Evolutionary conservation across 2,329 filamentous ascomycete species (phyloP), one percentile per base, ranked within the genome.

Genomic region (Phoma sp.): DNA sequence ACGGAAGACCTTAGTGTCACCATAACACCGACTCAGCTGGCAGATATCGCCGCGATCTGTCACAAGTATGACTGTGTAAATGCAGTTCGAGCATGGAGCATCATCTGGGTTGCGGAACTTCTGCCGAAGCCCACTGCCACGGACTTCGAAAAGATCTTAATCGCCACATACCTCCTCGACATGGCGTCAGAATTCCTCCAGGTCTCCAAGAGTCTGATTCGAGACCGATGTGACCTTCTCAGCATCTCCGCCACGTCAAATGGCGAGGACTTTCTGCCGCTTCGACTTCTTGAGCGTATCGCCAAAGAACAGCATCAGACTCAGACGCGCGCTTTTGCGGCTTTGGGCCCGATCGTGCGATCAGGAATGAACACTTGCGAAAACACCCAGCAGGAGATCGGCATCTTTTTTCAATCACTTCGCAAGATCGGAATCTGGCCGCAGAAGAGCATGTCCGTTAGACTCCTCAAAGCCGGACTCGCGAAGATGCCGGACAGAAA

Each of bases 41-140:
- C 21, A 8, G 27, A 29, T 4, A 44, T 35, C 9, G 67, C 68
- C 1, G 31, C 65, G 2, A 25, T 65, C 6, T 65, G 59, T 39
- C 61, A 73, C 44, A 70, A 70, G 12, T 70, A 72, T 47, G 49
- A 63, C 13, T 71, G 68, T 32, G 43, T 45, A 0, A 45, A 55
- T 2, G 52, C 47, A 7, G 57, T 67, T 2, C 51, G 51, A n/a
- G 13, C 53, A 4, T 70, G 58, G 52, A 44, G 41, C 22, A 45
- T 29, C 4, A 22, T 60, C 13, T 63, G 58, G 60, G 29, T 58
- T 4, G 15, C 38, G 13, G 17, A 43, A 6, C 6, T 58, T 9
- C 17, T 62, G 17, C 12, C 17, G 1, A 19, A 17, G 6, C 13
- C 41, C 17, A 24, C 24, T 61, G 27, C 25, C 2, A 7, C 33